Evolutionary conservation across 1,284 basidiomycete genomes (phyloP).

Genomic region (Irpex lacteus): DNA sequence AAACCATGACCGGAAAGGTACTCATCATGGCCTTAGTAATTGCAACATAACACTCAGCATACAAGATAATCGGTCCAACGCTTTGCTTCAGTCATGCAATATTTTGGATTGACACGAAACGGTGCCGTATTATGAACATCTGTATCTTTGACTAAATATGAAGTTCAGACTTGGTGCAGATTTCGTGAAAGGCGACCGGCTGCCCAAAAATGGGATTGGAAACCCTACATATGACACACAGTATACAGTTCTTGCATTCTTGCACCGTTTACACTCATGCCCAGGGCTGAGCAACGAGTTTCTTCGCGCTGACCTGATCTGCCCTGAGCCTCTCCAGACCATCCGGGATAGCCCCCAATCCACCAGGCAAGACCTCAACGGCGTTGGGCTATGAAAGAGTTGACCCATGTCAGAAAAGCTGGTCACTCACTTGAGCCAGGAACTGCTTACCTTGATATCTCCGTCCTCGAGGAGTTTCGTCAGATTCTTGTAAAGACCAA

Average conservation of each 20-base stretch:
- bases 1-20: too few relatives aligned
- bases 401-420: neutral
- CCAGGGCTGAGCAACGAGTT: slow-evolving; percentile 28
- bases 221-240: neutral
- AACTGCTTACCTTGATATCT: neutral
- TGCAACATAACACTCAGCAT: too few relatives aligned
- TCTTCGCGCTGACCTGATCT: slow-evolving; percentile 26
- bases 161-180: too few relatives aligned
- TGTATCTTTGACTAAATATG: too few relatives aligned
- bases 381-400: slow-evolving; percentile 8
- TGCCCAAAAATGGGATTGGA: too few relatives aligned
- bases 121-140: too few relatives aligned
- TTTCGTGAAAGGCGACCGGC: too few relatives aligned
- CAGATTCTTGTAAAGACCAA: neutral
- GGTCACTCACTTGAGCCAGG: too few relatives aligned
- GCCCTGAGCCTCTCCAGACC: slow-evolving; percentile 24
- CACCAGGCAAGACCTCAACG: slow-evolving; percentile 27
- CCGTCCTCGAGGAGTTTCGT: neutral
- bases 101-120: too few relatives aligned
- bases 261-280: slow-evolving; percentile 19
- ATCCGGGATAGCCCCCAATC: slow-evolving; percentile 25
- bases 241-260: neutral
- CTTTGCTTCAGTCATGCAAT: too few relatives aligned
- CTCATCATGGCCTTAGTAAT: too few relatives aligned
- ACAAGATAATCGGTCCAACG: too few relatives aligned